A percentile compares a stretch with the other conserved stretches of the same genome.
phyloP scores from a whole-genome alignment of 495 filamentous ascomycete genomes.

The Podospora comata region DNA sequence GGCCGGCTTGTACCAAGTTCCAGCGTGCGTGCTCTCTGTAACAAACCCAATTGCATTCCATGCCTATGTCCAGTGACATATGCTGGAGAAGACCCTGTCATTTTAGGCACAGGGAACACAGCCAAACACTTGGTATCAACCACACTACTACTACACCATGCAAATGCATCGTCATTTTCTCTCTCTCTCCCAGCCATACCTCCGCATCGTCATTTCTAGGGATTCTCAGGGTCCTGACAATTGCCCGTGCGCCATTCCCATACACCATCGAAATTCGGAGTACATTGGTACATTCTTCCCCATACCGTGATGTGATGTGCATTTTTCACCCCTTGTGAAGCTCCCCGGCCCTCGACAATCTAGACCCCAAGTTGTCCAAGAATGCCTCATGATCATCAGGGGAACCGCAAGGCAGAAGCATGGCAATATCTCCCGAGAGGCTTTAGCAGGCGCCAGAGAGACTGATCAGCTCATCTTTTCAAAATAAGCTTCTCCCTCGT shows the following conservation, averaged over 20 bases:
- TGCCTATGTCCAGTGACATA: not conserved
- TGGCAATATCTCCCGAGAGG: slow-evolving; percentile 1
- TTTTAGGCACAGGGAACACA: not conserved
- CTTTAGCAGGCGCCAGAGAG: not conserved
- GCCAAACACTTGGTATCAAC: not conserved
- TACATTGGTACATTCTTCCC: too few relatives aligned
- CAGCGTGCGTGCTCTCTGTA: not conserved
- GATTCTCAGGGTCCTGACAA: not conserved
- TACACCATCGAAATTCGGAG: too few relatives aligned
- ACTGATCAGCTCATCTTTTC: slow-evolving; percentile 6
- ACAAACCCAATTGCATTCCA: not conserved
- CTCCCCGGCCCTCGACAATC: not conserved
- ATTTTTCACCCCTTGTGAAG: not conserved
- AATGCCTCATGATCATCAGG: slow-evolving; percentile 8
- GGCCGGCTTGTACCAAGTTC: not conserved
- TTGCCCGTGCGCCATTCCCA: not conserved
- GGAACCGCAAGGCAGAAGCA: slow-evolving; percentile 4
- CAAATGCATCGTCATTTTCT: not conserved
- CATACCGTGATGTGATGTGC: not conserved
- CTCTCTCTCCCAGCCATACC: not conserved
- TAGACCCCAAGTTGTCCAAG: not conserved
- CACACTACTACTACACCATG: not conserved
- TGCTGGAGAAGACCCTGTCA: not conserved
- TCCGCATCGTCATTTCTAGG: not conserved
- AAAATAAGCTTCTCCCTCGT: slow-evolving; percentile 3